A percentile compares a stretch with the other conserved stretches of the same genome.
Evolutionary conservation across 306 rosid species (phyloP).

Genomic region (Leucaena leucocephala): DNA sequence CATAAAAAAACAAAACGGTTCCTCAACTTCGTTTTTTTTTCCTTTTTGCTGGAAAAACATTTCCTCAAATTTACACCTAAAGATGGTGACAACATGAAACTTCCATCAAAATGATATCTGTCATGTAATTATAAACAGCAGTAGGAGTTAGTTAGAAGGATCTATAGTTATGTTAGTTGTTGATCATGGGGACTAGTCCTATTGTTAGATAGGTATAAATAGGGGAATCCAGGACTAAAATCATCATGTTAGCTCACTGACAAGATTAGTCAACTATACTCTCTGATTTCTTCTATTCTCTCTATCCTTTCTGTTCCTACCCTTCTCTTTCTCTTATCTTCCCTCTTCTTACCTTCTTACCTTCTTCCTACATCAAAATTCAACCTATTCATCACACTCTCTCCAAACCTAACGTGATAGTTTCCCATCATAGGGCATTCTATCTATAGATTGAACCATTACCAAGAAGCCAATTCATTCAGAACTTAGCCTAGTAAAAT

Average conservation of each 20-base stretch:
- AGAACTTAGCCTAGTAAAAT: neutral
- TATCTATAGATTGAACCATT: too few species aligned
- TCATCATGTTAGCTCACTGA: neutral
- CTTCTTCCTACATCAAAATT: neutral
- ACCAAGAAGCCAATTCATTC: too few species aligned
- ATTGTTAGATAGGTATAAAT: neutral
- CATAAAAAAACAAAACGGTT: neutral
- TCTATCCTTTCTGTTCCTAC: neutral
- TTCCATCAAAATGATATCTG: neutral
- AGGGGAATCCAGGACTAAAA: neutral
- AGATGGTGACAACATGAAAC: conserved; percentile 9
- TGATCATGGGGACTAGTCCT: neutral
- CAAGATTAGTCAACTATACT: neutral
- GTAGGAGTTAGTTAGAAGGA: neutral
- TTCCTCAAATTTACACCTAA: conserved; percentile 20
- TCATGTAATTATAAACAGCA: neutral
- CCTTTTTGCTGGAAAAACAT: neutral
- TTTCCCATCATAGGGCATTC: too few species aligned
- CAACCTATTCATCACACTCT: conserved; percentile 16
- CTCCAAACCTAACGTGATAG: too few species aligned
- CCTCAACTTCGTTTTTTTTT: neutral
- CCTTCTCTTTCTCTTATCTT: neutral
- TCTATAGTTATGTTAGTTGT: neutral
- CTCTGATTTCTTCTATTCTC: neutral
- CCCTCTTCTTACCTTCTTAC: neutral